These are phyloP conservation scores for Zygoascus biomembranicola DNA, from an alignment of 805 yeast species.

Conservation along the genomic window DNA sequence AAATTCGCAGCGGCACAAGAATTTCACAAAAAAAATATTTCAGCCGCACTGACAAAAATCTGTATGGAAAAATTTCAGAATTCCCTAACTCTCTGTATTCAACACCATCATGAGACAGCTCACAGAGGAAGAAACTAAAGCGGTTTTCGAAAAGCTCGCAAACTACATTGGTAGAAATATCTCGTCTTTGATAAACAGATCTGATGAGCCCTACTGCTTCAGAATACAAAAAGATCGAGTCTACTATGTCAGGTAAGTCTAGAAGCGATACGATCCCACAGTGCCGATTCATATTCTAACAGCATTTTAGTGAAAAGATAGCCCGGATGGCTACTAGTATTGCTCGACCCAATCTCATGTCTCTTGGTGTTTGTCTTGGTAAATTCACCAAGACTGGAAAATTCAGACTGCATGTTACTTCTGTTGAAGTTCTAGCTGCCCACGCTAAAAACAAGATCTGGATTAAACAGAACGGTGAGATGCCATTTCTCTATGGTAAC, in stretches of 20 bases:
- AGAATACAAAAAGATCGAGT: conserved; percentile 95
- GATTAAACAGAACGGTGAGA: conserved; percentile 96
- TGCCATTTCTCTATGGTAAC: conserved; percentile 96
- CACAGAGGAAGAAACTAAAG: conserved; percentile 95
- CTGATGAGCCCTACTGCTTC: conserved; percentile 84
- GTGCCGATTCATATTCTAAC: background rate
- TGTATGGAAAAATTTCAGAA: background rate
- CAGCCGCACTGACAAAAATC: background rate
- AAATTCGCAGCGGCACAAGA: too few species aligned
- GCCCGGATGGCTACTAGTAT: conserved; percentile 87
- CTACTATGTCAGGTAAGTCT: conserved; percentile 58
- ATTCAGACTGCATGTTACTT: conserved; percentile 90
- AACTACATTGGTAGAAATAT: conserved; percentile 96
- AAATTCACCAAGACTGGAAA: conserved; percentile 97
- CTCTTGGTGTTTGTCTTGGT: conserved; percentile 88
- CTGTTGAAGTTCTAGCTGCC: conserved; percentile 72
- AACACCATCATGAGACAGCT: conserved; percentile 67
- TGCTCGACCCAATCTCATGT: conserved; percentile 83
- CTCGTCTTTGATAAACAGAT: conserved; percentile 72
- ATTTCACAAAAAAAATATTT: background rate
- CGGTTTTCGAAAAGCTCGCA: conserved; percentile 91
- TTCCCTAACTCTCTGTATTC: background rate
- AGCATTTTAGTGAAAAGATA: conserved; percentile 46
- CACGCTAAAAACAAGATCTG: conserved; percentile 90
- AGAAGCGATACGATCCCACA: background rate